Evolutionary conservation across 2,329 filamentous ascomycete species (phyloP).

Genomic region (Claviceps lovelessii): DNA sequence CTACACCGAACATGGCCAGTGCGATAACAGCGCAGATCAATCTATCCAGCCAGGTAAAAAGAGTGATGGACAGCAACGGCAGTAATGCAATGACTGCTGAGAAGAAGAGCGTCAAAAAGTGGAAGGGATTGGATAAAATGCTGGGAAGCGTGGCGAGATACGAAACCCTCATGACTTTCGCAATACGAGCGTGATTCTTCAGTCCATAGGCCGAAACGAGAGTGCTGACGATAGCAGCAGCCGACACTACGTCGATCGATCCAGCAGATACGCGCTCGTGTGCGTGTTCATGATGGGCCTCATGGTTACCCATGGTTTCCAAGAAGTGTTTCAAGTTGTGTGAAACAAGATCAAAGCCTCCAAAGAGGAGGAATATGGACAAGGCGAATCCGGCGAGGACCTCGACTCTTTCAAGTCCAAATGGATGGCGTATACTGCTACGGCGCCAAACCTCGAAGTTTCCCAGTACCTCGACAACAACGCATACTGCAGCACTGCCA

Average conservation of each 20-base stretch:
- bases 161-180: conserved; percentile 75
- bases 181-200: conserved; percentile 83
- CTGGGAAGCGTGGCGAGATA: conserved; percentile 71
- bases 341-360: conserved; percentile 87
- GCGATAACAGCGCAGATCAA: conserved; percentile 70
- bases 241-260: conserved; percentile 66
- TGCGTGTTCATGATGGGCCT: conserved; percentile 54
- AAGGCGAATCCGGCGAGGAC: conserved; percentile 92
- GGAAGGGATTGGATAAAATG: conserved; percentile 85
- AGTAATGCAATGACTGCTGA: conserved; percentile 67
- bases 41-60: conserved; percentile 73
- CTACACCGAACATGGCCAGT: conserved; percentile 75
- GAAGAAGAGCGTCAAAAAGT: conserved; percentile 84
- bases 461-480: conserved; percentile 78
- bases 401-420: conserved; percentile 81
- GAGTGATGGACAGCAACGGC: conserved; percentile 65
- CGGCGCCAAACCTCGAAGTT: conserved; percentile 98
- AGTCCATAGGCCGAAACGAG: conserved; percentile 75
- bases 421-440: conserved; percentile 83
- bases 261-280: conserved; percentile 57
- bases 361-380: conserved; percentile 92
- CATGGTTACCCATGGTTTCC: conserved; percentile 46
- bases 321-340: conserved; percentile 90
- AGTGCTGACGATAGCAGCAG: conserved; percentile 70
- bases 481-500: conserved; percentile 78